Percentiles rank a stretch among this genome's conserved stretches.
phyloP scores from a whole-genome alignment of 305 asterid genomes.

The Stenogyne calaminthoides region DNA sequence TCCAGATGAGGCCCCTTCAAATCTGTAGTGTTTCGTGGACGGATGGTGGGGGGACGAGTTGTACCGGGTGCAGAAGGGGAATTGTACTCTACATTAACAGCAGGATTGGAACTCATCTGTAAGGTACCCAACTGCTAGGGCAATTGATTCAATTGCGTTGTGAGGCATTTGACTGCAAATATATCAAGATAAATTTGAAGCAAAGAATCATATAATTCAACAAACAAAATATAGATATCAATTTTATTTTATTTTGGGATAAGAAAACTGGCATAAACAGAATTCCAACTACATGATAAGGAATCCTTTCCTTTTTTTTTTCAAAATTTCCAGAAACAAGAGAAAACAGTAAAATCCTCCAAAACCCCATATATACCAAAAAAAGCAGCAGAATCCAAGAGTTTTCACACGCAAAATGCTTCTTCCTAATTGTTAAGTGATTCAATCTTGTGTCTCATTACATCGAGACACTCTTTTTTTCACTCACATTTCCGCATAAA shows the following conservation, averaged over 20 bases:
- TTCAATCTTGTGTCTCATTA: conserved; percentile 24
- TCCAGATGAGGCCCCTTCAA: conserved; percentile 48
- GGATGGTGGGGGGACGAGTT: conserved; percentile 60
- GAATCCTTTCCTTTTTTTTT: too few relatives aligned
- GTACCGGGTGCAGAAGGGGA: conserved; percentile 42
- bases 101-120: conserved; percentile 49
- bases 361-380: conserved; percentile 2
- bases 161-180: conserved; percentile 41
- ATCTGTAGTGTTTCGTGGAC: conserved; percentile 41
- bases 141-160: conserved; percentile 62
- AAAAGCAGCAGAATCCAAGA: conserved; percentile 24
- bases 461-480: conserved; percentile 28
- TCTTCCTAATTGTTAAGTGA: conserved; percentile 29
- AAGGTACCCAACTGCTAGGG: conserved; percentile 59
- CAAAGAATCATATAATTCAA: conserved; percentile 1
- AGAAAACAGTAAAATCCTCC: background rate
- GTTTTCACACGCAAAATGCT: conserved; percentile 27
- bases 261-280: background rate
- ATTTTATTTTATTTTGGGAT: too few relatives aligned
- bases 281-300: background rate
- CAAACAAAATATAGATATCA: background rate
- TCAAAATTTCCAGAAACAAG: background rate
- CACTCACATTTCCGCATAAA: conserved; percentile 17
- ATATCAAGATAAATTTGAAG: conserved; percentile 8
- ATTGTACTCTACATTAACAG: conserved; percentile 38